These are phyloP conservation scores for Penicillium roqueforti DNA, from an alignment of 495 filamentous ascomycete species.

Conservation along the genomic window DNA sequence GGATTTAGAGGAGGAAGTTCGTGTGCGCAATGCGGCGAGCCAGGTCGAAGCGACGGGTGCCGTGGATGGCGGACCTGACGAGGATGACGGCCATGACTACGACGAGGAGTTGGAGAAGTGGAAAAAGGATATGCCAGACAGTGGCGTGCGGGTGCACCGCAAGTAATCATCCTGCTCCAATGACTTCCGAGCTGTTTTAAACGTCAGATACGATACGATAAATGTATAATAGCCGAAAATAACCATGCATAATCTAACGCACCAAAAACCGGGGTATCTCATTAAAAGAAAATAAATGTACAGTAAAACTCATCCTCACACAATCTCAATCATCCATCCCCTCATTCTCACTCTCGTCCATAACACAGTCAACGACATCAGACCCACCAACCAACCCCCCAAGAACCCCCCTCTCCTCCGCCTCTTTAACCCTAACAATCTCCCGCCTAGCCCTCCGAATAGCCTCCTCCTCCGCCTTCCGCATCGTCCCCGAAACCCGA, in stretches of 20 bases:
- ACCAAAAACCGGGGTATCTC: conserved; percentile 30
- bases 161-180: conserved; percentile 24
- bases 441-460: conserved; percentile 68
- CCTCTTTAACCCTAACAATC: conserved; percentile 58
- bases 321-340: conserved; percentile 38
- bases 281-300: conserved; percentile 17
- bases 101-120: conserved; percentile 36
- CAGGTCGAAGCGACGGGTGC: conserved; percentile 13
- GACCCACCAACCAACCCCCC: conserved; percentile 34
- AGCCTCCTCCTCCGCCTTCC: conserved; percentile 85
- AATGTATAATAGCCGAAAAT: conserved; percentile 6
- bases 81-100: conserved; percentile 31
- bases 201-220: neutral
- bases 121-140: conserved; percentile 33
- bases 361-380: conserved; percentile 20
- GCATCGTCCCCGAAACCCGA: conserved; percentile 88
- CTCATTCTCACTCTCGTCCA: conserved; percentile 49
- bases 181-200: neutral
- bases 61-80: conserved; percentile 8
- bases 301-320: conserved; percentile 1
- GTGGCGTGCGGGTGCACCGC: conserved; percentile 46
- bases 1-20: conserved; percentile 62
- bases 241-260: neutral
- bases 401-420: conserved; percentile 40
- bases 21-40: conserved; percentile 31